Evolutionary conservation across 305 asterid species (phyloP).

Genomic region (Rubia occidens): DNA sequence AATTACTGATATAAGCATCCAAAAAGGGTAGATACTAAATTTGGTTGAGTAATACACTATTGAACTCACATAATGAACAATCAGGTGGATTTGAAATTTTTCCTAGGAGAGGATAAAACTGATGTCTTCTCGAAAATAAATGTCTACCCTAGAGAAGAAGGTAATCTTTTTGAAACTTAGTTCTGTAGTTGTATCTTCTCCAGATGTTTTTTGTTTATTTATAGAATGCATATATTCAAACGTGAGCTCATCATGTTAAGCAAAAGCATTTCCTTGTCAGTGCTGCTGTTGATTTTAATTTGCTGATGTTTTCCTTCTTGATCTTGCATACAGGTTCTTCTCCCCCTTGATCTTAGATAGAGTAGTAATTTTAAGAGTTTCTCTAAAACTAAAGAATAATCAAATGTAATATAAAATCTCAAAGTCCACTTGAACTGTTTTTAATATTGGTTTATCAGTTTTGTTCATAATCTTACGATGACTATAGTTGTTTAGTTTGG

Average conservation of each 20-base stretch:
- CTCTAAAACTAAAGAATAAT: no score
- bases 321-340: conserved; percentile 42
- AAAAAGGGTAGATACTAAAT: neutral
- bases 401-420: no score
- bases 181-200: neutral
- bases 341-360: conserved; percentile 55
- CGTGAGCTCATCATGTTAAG: neutral
- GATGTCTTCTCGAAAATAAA: conserved; percentile 47
- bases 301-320: conserved; percentile 14
- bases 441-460: no score
- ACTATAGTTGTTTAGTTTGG: no score
- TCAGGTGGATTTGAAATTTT: conserved; percentile 73
- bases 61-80: conserved; percentile 13
- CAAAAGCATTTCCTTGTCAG: neutral
- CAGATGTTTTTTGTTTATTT: neutral
- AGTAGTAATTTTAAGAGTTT: no score
- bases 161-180: conserved; percentile 27
- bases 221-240: no score
- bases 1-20: no score
- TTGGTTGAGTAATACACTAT: conserved; percentile 4
- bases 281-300: conserved; percentile 3
- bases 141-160: conserved; percentile 70
- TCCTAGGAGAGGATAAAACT: conserved; percentile 73
- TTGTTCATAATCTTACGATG: no score
- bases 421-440: no score